Evolutionary conservation across 2,329 filamentous ascomycete species (phyloP).

Genomic region (Didymellaceae sp.): DNA sequence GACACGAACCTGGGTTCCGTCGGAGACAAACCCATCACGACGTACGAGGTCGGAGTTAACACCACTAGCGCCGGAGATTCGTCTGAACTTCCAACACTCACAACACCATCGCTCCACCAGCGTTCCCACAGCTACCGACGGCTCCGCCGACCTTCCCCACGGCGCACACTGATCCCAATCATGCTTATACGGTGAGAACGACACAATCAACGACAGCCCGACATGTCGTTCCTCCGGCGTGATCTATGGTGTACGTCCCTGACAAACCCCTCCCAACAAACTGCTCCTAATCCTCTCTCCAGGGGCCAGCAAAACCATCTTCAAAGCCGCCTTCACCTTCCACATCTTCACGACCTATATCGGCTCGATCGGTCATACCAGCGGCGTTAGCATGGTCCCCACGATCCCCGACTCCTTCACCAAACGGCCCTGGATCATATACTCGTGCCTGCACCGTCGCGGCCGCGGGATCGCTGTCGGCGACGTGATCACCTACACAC

Average conservation of each 20-base stretch:
- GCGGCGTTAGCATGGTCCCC: constrained; percentile 87
- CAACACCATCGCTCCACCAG: constrained; percentile 4
- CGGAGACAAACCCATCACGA: neutral
- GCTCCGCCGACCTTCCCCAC: neutral
- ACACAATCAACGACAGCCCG: neutral
- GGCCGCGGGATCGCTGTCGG: constrained; percentile 76
- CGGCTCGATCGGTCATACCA: constrained; percentile 64
- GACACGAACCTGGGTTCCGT: neutral
- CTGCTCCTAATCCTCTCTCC: constrained; percentile 3
- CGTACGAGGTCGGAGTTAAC: constrained; percentile 22
- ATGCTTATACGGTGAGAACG: constrained; percentile 10
- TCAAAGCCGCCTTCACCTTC: constrained; percentile 27
- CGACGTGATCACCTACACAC: constrained; percentile 80
- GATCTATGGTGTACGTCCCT: constrained; percentile 13
- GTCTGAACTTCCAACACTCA: neutral
- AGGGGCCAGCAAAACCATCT: constrained; percentile 20
- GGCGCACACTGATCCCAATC: neutral
- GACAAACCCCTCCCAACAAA: neutral
- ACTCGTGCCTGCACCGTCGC: constrained; percentile 38
- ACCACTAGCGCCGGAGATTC: constrained; percentile 27
- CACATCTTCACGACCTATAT: constrained; percentile 60
- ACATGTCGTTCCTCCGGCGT: constrained; percentile 9
- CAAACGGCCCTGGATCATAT: constrained; percentile 29
- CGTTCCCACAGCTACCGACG: neutral
- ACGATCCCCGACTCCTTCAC: constrained; percentile 62